Conservation (phyloP, 1,139 yeast genomes). For the Wickerhamiella pararugosa region DNA sequence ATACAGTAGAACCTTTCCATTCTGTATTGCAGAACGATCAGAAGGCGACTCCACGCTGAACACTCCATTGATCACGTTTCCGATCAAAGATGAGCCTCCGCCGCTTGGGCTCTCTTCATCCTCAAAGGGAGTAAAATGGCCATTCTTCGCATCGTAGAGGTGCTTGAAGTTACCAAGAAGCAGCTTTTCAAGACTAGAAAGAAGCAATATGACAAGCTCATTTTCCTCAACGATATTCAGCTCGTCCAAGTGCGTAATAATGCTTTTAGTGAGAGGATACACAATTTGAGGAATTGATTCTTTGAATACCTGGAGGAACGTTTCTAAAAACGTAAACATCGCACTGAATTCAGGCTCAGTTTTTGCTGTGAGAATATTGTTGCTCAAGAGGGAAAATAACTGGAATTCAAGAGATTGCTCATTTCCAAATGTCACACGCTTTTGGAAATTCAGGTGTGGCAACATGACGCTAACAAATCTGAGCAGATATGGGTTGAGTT, state of each 20-base stretch:
- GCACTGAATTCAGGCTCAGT: constrained; percentile 5
- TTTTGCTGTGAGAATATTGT: constrained; percentile 1
- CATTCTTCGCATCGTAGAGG: constrained; percentile 2
- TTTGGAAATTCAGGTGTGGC: constrained; percentile 5
- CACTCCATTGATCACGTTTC: constrained; percentile 72
- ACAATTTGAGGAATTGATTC: constrained; percentile 7
- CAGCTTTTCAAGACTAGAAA: constrained; percentile 5
- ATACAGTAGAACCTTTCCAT: constrained; percentile 20
- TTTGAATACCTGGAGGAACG: constrained; percentile 5
- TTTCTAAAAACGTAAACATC: constrained; percentile 6
- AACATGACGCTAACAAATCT: constrained; percentile 4
- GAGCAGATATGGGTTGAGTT: constrained; percentile 2
- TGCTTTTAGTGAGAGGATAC: constrained; percentile 3
- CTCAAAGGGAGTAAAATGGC: neutral
- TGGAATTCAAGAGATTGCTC: constrained; percentile 5
- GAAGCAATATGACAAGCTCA: constrained; percentile 6
- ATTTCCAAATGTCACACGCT: constrained; percentile 6
- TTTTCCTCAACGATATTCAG: neutral
- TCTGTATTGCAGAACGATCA: constrained; percentile 37
- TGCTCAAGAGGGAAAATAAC: constrained; percentile 1
- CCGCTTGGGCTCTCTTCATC: constrained; percentile 4
- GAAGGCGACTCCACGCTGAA: constrained; percentile 65
- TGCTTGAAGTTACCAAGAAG: constrained; percentile 3
- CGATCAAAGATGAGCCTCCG: constrained; percentile 45
- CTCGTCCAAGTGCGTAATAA: constrained; percentile 3